These are phyloP conservation scores for Phytophthora fragariae DNA, from an alignment of 352 stramenopile genomes.

Conservation along the genomic window DNA sequence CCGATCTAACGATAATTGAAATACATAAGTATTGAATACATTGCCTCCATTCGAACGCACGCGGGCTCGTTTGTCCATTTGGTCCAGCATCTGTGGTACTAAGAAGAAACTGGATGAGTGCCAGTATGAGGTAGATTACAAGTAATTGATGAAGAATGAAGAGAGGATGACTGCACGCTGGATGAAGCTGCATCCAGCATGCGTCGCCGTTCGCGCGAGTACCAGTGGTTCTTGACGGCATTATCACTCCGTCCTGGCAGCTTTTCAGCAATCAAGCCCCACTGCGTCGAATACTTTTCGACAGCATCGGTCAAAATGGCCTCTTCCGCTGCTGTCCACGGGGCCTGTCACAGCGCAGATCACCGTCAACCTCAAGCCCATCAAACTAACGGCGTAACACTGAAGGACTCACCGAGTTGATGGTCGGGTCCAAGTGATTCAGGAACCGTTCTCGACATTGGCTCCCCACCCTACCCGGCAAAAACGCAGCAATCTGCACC, in stretches of 20 bases:
- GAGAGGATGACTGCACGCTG: background rate
- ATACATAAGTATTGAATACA: no score
- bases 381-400: background rate
- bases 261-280: slow-evolving; percentile 51
- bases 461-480: slow-evolving; percentile 68
- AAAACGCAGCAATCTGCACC: slow-evolving; percentile 57
- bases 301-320: slow-evolving; percentile 35
- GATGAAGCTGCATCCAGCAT: slow-evolving; percentile 13
- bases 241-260: slow-evolving; percentile 67
- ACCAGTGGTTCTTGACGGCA: slow-evolving; percentile 78
- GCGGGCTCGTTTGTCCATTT: no score
- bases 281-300: slow-evolving; percentile 44
- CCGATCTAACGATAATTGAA: slow-evolving; percentile 14
- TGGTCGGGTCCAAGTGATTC: slow-evolving; percentile 63
- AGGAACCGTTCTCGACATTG: slow-evolving; percentile 79
- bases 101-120: no score
- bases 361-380: background rate
- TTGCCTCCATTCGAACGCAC: no score
- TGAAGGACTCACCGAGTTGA: slow-evolving; percentile 45
- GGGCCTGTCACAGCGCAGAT: slow-evolving; percentile 31
- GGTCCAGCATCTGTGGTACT: no score
- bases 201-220: slow-evolving; percentile 37
- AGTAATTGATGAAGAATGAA: no score
- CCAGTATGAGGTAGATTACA: no score
- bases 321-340: slow-evolving; percentile 66